These are phyloP conservation scores for Mycocentrospora acerina DNA, from an alignment of 2,329 filamentous ascomycete species.

Conservation along the genomic window DNA sequence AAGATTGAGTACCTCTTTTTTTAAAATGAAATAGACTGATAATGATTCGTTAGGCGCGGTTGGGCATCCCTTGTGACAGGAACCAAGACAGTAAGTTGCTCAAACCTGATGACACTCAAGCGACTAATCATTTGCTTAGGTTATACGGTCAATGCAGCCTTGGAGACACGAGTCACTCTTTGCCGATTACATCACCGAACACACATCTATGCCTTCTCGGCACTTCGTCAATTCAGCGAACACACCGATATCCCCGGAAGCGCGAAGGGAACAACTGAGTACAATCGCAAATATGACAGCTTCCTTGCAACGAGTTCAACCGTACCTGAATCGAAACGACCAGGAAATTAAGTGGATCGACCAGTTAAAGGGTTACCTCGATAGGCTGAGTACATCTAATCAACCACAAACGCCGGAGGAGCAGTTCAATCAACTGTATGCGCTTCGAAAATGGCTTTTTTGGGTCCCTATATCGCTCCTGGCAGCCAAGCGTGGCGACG, in stretches of 20 bases:
- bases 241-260: constrained; percentile 60
- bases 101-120: not conserved
- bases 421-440: constrained; percentile 87
- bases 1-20: constrained; percentile 43
- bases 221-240: constrained; percentile 64
- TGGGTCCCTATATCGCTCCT: constrained; percentile 89
- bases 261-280: constrained; percentile 57
- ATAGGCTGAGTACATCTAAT: constrained; percentile 45
- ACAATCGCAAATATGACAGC: constrained; percentile 45
- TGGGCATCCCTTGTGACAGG: constrained; percentile 94
- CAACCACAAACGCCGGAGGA: constrained; percentile 63
- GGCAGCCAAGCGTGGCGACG: constrained; percentile 72
- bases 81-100: constrained; percentile 72
- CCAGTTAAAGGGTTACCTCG: constrained; percentile 50
- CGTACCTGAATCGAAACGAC: constrained; percentile 47
- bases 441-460: constrained; percentile 89
- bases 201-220: constrained; percentile 49
- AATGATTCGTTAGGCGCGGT: constrained; percentile 63
- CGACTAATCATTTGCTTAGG: constrained; percentile 50
- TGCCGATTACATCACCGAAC: constrained; percentile 77
- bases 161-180: constrained; percentile 92
- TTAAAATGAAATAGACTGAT: constrained; percentile 12
- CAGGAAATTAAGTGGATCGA: constrained; percentile 52
- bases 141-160: constrained; percentile 86
- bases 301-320: constrained; percentile 47